Evolutionary conservation across 257 asterid genomes (phyloP), one percentile per base, ranked within the genome.

Genomic region (Leptodermis oblonga): DNA sequence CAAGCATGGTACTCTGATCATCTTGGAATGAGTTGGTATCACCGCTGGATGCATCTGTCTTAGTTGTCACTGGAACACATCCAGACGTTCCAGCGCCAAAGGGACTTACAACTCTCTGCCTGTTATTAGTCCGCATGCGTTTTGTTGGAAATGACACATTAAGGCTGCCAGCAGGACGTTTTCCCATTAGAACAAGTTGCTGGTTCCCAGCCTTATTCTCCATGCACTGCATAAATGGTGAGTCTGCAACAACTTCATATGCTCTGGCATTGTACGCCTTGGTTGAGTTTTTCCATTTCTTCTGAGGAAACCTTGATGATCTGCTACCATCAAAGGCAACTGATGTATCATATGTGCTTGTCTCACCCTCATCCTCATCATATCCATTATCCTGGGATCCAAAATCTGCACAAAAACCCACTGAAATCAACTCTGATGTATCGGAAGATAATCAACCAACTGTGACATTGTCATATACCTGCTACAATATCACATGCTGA

Each of bases 21-120:
- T 92, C 99, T 85, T 88, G 99, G 79, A 81, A 89, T 61, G 99
- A 92, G 83, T 82, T 84, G 55, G 92, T 89, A 82, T 95, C 99
- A 66, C 95, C 93, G 77, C 98, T 92, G 74, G 99, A 92, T 83
- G 92, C 94, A 85, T 89, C 95, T 51, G 90, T 75, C 82, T 86
- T 94, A 78, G 71, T 78, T 70, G 96, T 92, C 69, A 82, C 53
- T 83, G 80, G 99, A 80, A 82, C 70, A 76, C 81, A 80, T 68
- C 87, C 95, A 77, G 92, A 80, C 65, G 87, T 79, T 73, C 95
- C 96, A n/a, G 86, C 91, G 76, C 76, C 79, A 67, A 84, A 94
- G 48, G 97, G 96, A 79, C 88, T 86, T 71, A 73, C 72, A 78
- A 90, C 82, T 86, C 96, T 88, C 69, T 72, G 84, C 82, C 99